Evolutionary conservation across 2,329 filamentous ascomycete genomes (phyloP), one percentile per base, ranked within the genome.

Genomic region (Claviceps citrina): DNA sequence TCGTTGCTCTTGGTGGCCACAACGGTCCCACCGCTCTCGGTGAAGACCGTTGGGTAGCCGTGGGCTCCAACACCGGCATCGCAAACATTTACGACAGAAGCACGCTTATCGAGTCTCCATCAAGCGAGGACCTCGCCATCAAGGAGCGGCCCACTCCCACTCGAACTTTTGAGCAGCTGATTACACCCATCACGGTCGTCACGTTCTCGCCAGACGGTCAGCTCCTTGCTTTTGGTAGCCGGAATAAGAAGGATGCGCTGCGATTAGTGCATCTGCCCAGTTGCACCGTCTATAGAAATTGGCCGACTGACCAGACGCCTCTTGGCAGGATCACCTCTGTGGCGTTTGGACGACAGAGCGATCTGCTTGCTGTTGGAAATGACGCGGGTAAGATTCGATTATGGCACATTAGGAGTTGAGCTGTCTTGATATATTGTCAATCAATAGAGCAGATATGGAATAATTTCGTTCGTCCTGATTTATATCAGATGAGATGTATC

Each of bases 201-300:
- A 67, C 73, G 1, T 94, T 98, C 62, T 83, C 84, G 13, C 78
- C 83, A 0, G 89, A 96, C 58, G 86, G 86, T 1, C 91, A 98
- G 62, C 64, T 96, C 38, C 64, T 98, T 49, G 84, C 78, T 0
- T 86, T 96, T 66, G 83, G 78, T 31, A 93, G 84, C 60, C 74
- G 74, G 46, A 82, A 82, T 71, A 93, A 94, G 70, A 81, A 81
- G 56, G 86, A 95, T 61, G 84, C 87, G 0, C 63, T 98, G 57
- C 72, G 82, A 53, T 64, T 98, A 48, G 85, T 89, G 25, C 91
- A 98, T 60, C 64, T 98, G 49, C 87, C 89, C 0, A 87, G 76
- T 49, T 94, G 86, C 59, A 94, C 86, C 1, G 84, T 96, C 16
- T 98, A 91, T 68, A 78, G 80, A 53, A 98, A 98, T 61, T 98